These are phyloP conservation scores for Phoenix roebelenii DNA, from an alignment of 176 grass and related monocot species.

Conservation along the genomic window DNA sequence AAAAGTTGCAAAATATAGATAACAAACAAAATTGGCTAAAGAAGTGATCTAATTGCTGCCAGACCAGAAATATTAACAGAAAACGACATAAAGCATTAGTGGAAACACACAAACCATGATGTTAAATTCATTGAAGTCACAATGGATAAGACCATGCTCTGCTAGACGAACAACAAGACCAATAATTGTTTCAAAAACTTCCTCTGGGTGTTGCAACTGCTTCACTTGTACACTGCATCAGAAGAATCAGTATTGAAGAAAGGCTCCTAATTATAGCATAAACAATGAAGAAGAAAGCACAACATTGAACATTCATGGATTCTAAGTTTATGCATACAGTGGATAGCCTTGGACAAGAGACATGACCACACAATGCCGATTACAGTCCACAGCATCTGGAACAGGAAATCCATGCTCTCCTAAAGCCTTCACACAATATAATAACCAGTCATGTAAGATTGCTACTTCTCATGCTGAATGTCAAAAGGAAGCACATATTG, in stretches of 20 bases:
- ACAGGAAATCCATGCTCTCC: slow-evolving; percentile 82
- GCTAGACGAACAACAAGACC: slow-evolving; percentile 71
- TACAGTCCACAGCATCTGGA: slow-evolving; percentile 79
- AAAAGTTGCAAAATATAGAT: no score
- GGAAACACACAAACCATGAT: slow-evolving; percentile 52
- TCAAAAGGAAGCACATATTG: neutral
- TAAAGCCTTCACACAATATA: slow-evolving; percentile 51
- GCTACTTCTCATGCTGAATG: no score
- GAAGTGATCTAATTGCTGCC: no score
- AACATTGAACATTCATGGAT: neutral
- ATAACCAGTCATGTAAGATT: slow-evolving; percentile 1
- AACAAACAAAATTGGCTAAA: no score
- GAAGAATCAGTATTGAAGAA: neutral
- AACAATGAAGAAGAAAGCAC: no score
- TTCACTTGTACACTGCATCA: slow-evolving; percentile 73
- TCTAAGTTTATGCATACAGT: slow-evolving; percentile 38
- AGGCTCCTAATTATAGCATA: no score
- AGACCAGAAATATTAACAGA: no score
- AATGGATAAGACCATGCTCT: slow-evolving; percentile 96
- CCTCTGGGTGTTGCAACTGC: slow-evolving; percentile 69
- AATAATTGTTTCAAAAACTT: slow-evolving; percentile 78
- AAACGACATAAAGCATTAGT: no score
- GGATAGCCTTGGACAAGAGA: slow-evolving; percentile 92
- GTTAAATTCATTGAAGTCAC: slow-evolving; percentile 99
- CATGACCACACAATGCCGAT: slow-evolving; percentile 88